phyloP scores from a whole-genome alignment of 331 rosid species.

The Phaseolus coccineus region DNA sequence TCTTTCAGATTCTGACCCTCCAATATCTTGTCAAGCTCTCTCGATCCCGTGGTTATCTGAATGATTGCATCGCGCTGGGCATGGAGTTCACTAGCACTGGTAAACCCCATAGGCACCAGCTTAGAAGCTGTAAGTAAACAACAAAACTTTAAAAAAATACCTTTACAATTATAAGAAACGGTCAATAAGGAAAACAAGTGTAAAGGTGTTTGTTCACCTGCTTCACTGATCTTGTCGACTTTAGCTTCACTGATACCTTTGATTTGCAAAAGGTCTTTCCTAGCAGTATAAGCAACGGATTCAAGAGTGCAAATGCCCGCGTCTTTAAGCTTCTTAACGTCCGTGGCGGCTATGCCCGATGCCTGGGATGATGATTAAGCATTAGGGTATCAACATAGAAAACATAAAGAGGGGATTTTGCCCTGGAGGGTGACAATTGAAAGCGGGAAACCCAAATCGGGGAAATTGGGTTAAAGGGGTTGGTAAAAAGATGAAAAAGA shows the following conservation, averaged over 20 bases:
- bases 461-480: slow-evolving; percentile 32
- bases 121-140: slow-evolving; percentile 70
- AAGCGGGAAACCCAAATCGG: slow-evolving; percentile 7
- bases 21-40: slow-evolving; percentile 92
- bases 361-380: slow-evolving; percentile 52
- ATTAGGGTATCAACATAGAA: not conserved
- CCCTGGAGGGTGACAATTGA: not conserved
- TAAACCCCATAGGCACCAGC: slow-evolving; percentile 95
- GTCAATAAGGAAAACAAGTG: not conserved
- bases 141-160: not conserved
- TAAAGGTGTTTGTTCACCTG: slow-evolving; percentile 55
- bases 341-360: slow-evolving; percentile 85
- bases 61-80: slow-evolving; percentile 87
- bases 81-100: slow-evolving; percentile 89
- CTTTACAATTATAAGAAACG: slow-evolving; percentile 21
- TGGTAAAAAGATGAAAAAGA: slow-evolving; percentile 3
- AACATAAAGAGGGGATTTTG: not conserved
- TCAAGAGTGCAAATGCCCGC: slow-evolving; percentile 93
- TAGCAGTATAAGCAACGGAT: slow-evolving; percentile 86
- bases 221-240: slow-evolving; percentile 96
- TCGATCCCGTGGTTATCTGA: slow-evolving; percentile 93
- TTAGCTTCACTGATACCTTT: slow-evolving; percentile 98
- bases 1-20: slow-evolving; percentile 58
- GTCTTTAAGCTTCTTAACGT: slow-evolving; percentile 91
- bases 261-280: slow-evolving; percentile 91